Conservation (phyloP, 495 filamentous ascomycete species). For the Aspergillus conjunctus region DNA sequence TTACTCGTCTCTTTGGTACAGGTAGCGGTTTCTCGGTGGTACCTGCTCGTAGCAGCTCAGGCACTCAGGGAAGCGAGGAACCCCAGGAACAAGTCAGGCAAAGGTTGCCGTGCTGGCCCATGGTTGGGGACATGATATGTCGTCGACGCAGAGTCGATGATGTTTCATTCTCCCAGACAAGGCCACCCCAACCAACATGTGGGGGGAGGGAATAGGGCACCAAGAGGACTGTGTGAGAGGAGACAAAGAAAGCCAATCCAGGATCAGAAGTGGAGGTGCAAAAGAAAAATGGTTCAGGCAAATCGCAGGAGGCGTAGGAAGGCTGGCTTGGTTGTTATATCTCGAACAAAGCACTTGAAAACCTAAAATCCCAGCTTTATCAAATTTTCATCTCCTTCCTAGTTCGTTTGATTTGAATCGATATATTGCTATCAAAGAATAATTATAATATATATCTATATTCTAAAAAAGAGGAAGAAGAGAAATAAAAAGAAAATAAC, state of each 20-base stretch:
- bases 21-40: not conserved
- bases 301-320: slow-evolving; percentile 16
- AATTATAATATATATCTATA: not conserved
- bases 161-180: slow-evolving; percentile 19
- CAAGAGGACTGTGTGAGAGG: slow-evolving; percentile 10
- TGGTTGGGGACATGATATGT: not conserved
- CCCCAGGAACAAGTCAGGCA: not conserved
- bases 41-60: too few relatives aligned
- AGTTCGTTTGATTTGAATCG: slow-evolving; percentile 31
- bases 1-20: not conserved
- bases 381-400: slow-evolving; percentile 14
- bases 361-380: slow-evolving; percentile 29
- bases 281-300: slow-evolving; percentile 8
- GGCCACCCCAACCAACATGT: not conserved
- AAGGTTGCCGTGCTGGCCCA: not conserved
- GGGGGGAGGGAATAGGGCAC: slow-evolving; percentile 14
- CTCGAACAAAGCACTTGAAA: slow-evolving; percentile 36
- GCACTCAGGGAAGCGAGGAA: not conserved
- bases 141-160: slow-evolving; percentile 8
- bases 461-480: slow-evolving; percentile 17
- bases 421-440: slow-evolving; percentile 35
- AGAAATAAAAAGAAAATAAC: slow-evolving; percentile 15
- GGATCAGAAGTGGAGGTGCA: slow-evolving; percentile 11
- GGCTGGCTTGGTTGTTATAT: slow-evolving; percentile 20
- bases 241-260: slow-evolving; percentile 22